These are phyloP conservation scores for Cenchrus americanus DNA, from an alignment of 176 grass and related monocot genomes.

Conservation along the genomic window DNA sequence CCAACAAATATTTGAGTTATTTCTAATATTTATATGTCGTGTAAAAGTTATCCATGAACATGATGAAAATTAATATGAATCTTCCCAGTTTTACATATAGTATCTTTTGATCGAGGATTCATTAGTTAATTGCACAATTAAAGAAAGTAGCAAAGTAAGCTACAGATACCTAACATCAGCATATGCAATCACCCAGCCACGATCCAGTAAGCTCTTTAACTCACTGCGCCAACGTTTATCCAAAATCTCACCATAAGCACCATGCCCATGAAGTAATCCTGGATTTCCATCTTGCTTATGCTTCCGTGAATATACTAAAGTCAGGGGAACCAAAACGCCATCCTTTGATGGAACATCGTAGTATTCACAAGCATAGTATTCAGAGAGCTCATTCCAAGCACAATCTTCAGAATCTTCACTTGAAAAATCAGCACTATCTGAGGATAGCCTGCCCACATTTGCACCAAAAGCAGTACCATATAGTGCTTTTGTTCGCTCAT, in stretches of 20 bases:
- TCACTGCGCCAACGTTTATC: conserved; percentile 90
- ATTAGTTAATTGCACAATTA: conserved; percentile 25
- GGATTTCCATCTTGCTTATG: conserved; percentile 81
- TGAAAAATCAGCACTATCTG: conserved; percentile 44
- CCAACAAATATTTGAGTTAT: neutral
- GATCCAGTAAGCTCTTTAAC: conserved; percentile 88
- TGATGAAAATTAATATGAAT: conserved; percentile 8
- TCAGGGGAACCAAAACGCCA: conserved; percentile 67
- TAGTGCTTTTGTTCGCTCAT: conserved; percentile 76
- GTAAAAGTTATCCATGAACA: neutral
- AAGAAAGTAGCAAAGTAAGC: neutral
- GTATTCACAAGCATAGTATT: conserved; percentile 90
- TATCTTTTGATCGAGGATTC: conserved; percentile 20
- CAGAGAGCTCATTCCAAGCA: conserved; percentile 84
- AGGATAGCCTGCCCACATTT: conserved; percentile 41
- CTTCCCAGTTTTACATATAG: neutral
- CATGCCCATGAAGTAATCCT: conserved; percentile 91
- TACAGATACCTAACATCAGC: conserved; percentile 85
- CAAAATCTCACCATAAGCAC: conserved; percentile 92
- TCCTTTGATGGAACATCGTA: conserved; percentile 83
- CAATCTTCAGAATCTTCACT: conserved; percentile 52
- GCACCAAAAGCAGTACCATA: conserved; percentile 74
- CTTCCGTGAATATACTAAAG: conserved; percentile 79
- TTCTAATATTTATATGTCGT: conserved; percentile 3
- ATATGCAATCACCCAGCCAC: conserved; percentile 94